Evolutionary conservation across 2,329 filamentous ascomycete genomes (phyloP), one percentile per base, ranked within the genome.

Genomic region (Talaromyces islandicus): DNA sequence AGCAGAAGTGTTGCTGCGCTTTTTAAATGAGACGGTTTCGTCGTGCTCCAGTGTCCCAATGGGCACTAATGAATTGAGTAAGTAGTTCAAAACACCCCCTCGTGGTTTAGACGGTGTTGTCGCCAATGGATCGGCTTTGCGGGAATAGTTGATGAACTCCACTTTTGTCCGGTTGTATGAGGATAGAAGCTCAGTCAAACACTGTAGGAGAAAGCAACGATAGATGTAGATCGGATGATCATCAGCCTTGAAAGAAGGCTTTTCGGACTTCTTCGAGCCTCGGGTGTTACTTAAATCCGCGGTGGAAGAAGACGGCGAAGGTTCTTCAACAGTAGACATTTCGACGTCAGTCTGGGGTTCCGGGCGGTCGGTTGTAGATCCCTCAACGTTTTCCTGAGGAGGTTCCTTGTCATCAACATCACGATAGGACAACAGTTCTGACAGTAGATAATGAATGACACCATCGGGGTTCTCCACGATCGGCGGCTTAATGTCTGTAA

Each of bases 141-240:
- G 88, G 66, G 95, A 97, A 78, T 97, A 99, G 74, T 97, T 97
- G 79, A 99, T 97, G 72, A 99, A 97, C 72, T 99, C 95, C 50
- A 99, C 86, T 81, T 99, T 99, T 9, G 92, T 91, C 58, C 92
- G 87, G 67, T 92, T 96, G 77, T 97, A 99, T 69, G 89, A 95
- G 60, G 90, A 87, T 14, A 99, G 81, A 14, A 99, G 84, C 74
- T 99, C 94, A 0, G 91, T 88, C 43, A 99, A 80, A 69, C 92
- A 96, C 71, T 94, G 92, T 32, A 99, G 83, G 56, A 99, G 79
- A 78, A 97, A 97, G 77, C 93, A 97, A 54, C 94, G 87, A 71
- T 97, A 99, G 57, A 97, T 88, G 76, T 96, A 99, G 62, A 96
- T 97, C 0, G 92, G 91, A 72, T 99, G 92, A 35, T 97, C 89